Evolutionary conservation across 352 stramenopile species (phyloP), one percentile per base, ranked within the genome.

Genomic region (Hyaloperonospora arabidopsidis): DNA sequence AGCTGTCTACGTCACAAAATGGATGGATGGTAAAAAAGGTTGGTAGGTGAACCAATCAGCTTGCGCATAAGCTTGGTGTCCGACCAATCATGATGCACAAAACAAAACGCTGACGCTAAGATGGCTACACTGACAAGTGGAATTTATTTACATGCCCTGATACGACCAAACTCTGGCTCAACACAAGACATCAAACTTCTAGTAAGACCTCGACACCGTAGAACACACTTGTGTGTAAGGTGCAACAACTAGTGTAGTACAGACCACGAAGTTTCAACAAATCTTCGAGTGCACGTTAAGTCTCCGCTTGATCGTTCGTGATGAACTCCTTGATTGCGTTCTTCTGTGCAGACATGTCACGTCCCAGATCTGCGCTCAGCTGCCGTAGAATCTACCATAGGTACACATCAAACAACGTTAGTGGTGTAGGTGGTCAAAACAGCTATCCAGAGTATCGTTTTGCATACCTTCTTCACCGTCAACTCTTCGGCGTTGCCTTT

Each of bases 311-410:
- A 49, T 59, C 65, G 21, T 63, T 61, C 52, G 68, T 84, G 52
- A 89, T 84, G 56, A 85, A 89, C 48, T 85, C 73, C 67, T 89
- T 89, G 70, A 90, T 90, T 41, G 76, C 77, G 22, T 79, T 74
- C 70, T 90, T 90, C 62, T 85, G 63, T n/a, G 60, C 44, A 14
- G 74, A 77, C 52, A 90, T 66, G 52, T 90, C 79, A 38, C 77
- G 70, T 29, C 77, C 79, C 39, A 87, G 32, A 44, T 87, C 75
- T 39, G 76, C 61, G 32, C 77, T 88, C 41, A 87, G 53, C 48
- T 88, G 77, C 22, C 72, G 71, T 59, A 90, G 74, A 40, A 90
- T 87, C 79, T 89, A 50, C 7, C 39, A 61, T 18, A 45, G 39
- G 47, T 38, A 7, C 13, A 18, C 22, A 35, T 23, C n/a, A 25